Evolutionary conservation across 2,329 filamentous ascomycete species (phyloP).

Genomic region (Aspergillus uvarum): DNA sequence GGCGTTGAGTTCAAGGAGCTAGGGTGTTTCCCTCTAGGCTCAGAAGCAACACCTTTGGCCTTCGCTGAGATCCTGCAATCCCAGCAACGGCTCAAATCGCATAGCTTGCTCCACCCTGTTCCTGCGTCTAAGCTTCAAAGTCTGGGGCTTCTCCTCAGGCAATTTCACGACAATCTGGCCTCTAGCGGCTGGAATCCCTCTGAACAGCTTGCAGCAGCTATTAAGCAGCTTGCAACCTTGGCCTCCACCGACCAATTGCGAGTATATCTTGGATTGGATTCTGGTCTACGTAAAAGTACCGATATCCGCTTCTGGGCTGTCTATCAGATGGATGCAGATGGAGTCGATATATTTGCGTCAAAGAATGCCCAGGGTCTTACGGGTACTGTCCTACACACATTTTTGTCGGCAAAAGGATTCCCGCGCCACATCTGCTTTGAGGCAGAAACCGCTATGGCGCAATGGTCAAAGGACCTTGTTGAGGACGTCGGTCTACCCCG

Average conservation of each 20-base stretch:
- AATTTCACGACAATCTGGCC: constrained; percentile 31
- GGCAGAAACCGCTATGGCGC: constrained; percentile 39
- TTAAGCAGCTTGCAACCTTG: constrained; percentile 34
- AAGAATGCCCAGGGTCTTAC: constrained; percentile 45
- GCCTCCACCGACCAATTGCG: constrained; percentile 28
- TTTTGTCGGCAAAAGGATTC: constrained; percentile 43
- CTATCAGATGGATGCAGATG: constrained; percentile 36
- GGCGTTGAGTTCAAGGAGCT: constrained; percentile 41
- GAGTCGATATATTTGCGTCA: constrained; percentile 44
- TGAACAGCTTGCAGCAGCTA: constrained; percentile 24
- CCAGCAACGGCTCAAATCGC: constrained; percentile 44
- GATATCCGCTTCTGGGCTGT: constrained; percentile 45
- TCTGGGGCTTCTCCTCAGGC: constrained; percentile 32
- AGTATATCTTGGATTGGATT: constrained; percentile 42
- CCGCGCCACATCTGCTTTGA: constrained; percentile 42
- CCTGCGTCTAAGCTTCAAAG: constrained; percentile 34
- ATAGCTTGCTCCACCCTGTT: constrained; percentile 44
- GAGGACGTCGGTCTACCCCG: constrained; percentile 34
- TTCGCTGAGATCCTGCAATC: constrained; percentile 49
- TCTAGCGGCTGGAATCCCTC: constrained; percentile 20
- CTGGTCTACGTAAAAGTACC: constrained; percentile 40
- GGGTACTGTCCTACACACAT: constrained; percentile 48
- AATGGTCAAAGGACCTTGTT: constrained; percentile 34
- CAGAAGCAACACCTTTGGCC: constrained; percentile 40
- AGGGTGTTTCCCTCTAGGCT: constrained; percentile 51